phyloP scores from a whole-genome alignment of 495 filamentous ascomycete species.

The Lophium mytilinum region DNA sequence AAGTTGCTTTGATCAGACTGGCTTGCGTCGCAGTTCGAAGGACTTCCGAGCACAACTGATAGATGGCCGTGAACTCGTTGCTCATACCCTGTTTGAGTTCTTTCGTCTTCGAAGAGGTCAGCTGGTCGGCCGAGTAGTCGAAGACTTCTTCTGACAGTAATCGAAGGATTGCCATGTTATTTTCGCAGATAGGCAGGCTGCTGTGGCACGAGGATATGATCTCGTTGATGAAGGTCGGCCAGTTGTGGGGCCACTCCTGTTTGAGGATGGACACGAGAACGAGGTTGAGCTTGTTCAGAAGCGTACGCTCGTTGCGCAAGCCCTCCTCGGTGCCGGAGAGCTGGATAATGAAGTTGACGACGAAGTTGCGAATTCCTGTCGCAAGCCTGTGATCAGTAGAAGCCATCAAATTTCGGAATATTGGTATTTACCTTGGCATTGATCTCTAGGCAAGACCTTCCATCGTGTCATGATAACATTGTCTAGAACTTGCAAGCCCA shows the following conservation, averaged over 20 bases:
- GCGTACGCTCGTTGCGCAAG: constrained; percentile 67
- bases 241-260: constrained; percentile 99
- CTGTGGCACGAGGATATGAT: constrained; percentile 93
- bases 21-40: constrained; percentile 79
- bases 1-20: constrained; percentile 82
- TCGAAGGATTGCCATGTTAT: constrained; percentile 98
- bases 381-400: neutral
- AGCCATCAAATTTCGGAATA: constrained; percentile 4
- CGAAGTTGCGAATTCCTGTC: constrained; percentile 92
- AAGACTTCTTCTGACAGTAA: constrained; percentile 97
- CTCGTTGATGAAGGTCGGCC: constrained; percentile 99
- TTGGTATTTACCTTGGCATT: constrained; percentile 67
- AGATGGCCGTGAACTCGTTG: constrained; percentile 93
- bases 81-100: constrained; percentile 98
- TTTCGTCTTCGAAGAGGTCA: constrained; percentile 93
- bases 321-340: constrained; percentile 81
- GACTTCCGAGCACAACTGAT: constrained; percentile 91
- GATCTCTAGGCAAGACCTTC: constrained; percentile 92
- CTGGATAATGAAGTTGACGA: constrained; percentile 95
- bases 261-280: constrained; percentile 96
- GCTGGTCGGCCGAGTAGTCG: constrained; percentile 95
- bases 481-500: constrained; percentile 93
- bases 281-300: constrained; percentile 95
- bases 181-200: constrained; percentile 94
- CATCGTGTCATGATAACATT: constrained; percentile 98